Percentiles rank a stretch among this genome's conserved stretches.
phyloP scores from a whole-genome alignment of 352 stramenopile genomes.

The Aphanomyces invadans region DNA sequence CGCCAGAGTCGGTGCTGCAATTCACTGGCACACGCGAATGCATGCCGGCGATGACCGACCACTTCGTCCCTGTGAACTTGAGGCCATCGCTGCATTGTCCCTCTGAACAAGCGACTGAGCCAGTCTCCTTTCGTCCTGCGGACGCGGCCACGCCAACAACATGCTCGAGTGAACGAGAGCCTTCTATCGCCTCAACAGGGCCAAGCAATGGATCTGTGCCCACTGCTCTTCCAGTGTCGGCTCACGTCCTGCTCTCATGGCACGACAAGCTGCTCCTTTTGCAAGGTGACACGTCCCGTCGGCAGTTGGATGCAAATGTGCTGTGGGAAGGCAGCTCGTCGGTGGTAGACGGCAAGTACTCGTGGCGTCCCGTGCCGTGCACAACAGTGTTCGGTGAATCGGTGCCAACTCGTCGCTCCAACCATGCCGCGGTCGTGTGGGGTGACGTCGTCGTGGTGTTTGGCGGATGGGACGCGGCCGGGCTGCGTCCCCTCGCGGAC shows the following conservation, averaged over 20 bases:
- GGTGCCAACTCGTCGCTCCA: constrained; percentile 14
- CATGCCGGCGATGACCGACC: no score
- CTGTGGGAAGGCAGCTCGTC: background rate
- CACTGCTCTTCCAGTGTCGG: background rate
- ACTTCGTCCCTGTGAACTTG: background rate
- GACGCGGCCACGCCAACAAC: no score
- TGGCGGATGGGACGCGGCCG: constrained; percentile 91
- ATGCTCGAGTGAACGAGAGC: no score
- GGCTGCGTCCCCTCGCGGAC: constrained; percentile 86
- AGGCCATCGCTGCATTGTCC: no score
- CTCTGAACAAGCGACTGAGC: no score
- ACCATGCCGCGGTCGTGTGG: constrained; percentile 38
- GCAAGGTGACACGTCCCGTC: background rate
- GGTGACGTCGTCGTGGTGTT: constrained; percentile 75
- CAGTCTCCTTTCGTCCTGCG: no score
- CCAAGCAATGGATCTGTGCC: background rate
- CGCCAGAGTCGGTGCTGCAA: constrained; percentile 7
- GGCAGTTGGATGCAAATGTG: background rate
- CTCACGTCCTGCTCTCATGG: constrained; percentile 2
- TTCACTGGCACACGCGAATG: background rate
- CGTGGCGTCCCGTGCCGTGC: background rate
- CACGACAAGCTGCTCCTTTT: background rate
- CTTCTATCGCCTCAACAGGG: no score
- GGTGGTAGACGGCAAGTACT: no score
- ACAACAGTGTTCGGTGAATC: constrained; percentile 16